Evolutionary conservation across 2,329 filamentous ascomycete species (phyloP), one percentile per base, ranked within the genome.

Genomic region (Aquanectria penicillioides): DNA sequence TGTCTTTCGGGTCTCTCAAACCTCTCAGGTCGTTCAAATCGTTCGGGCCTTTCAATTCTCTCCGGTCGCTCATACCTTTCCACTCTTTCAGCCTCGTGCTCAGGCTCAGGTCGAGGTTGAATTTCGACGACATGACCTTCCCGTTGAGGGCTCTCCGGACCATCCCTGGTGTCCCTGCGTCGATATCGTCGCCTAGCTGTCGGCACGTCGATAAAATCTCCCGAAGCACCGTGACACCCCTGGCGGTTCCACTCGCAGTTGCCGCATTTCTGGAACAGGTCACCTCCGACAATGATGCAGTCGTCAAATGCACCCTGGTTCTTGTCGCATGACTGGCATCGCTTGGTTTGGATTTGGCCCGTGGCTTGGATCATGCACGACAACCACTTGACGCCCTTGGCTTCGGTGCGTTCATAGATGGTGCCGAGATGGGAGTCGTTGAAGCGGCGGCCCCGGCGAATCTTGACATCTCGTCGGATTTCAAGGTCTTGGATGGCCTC

Each of bases 201-300:
- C 2, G 58, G 25, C 26, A 65, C 41, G 17, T 69, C 67, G 23
- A 70, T 65, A 15, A 56, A 61, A 17, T 69, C 59, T 6, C 62
- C 69, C n/a, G 69, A 69, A 1, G 70, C 71, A 11, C 67, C 71
- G 37, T 75, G 74, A 37, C 77, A 79, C 15, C 72, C 71, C 49
- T 75, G 73, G 3, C 74, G 75, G 59, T 78, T 80, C 81, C 81
- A 84, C 63, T 83, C 79, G 61, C 81, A 84, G 61, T 83, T 84
- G 25, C 80, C 81, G 56, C 81, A 84, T 23, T 79, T 78, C 4
- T 77, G 76, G 49, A 83, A 81, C 4, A 78, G 70, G 6, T 71
- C 67, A 5, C 74, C 76, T 5, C 75, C 77, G 12, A 81, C 69
- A 20, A 79, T 74, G 44, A 83, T 74, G 65, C 81, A 84, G 5